Base-by-base conservation (phyloP, 164 flowering plant species). In the Macadamia integrifolia region DNA sequence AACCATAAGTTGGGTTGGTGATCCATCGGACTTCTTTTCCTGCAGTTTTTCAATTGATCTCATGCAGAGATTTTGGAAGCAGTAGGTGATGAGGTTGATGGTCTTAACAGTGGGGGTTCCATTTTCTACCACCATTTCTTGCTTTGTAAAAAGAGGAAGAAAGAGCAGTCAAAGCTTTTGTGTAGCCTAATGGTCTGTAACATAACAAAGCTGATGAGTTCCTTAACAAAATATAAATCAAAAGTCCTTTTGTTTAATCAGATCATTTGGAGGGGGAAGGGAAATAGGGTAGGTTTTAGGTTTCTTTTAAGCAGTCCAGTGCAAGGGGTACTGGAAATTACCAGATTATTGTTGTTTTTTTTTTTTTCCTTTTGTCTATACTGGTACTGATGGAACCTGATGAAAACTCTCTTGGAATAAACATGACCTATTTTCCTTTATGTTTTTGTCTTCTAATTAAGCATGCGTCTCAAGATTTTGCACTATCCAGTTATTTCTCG, bases 181-280 rank as follows among this genome's bases (percentile, higher is more conserved):
- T 78, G 85, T 81, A 80, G 80, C 77, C 81, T 81, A 77, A 76
- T 81, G 86, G 73, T 78, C 89, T 84, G 87, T 86, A 86, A 75
- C 85, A 83, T 84, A 82, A 71, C 81, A 76, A 79, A 75, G 79
- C 77, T 78, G 65, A 68, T 61, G 73, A 71, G 75, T 67, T 61
- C 66, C 29, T n/a, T 4, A 62, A 60, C 67, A 23, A 71, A 75
- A 79, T 68, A 70, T 67, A 74, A 78, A 69, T 63, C 75, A 50
- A 68, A 75, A 74, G 75, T 67, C 80, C 81, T 68, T 35, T 76
- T 76, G 83, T 79, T 83, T 85, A 78, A 82, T 23, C 88, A 81
- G 81, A 82, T 84, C 81, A 78, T 77, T 69, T 79, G 56, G 60
- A 63, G 49, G 65, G 67, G 72, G 72, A 63, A 64, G 53, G 42